phyloP scores from a whole-genome alignment of 2,329 filamentous ascomycete genomes.

The Fusarium armeniacum region DNA sequence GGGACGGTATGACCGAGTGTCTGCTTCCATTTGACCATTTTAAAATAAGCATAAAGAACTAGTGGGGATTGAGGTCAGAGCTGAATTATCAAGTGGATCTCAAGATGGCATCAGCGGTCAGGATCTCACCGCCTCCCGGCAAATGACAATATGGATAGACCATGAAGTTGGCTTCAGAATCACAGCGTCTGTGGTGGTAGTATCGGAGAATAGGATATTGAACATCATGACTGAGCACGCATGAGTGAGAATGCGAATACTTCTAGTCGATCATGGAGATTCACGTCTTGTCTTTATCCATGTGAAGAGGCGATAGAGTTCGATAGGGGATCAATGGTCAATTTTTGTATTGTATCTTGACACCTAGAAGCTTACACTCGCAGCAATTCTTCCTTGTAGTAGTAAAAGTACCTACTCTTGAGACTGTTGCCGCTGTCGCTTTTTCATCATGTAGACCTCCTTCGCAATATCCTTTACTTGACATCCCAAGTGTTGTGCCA shows the following conservation, averaged over 20 bases:
- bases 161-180: background rate
- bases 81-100: background rate
- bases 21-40: background rate
- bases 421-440: background rate
- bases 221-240: background rate
- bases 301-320: background rate
- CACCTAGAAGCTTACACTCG: background rate
- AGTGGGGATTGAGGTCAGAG: background rate
- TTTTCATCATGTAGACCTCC: background rate
- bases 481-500: background rate
- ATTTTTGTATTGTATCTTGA: background rate
- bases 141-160: background rate
- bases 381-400: background rate
- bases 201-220: background rate
- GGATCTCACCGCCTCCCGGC: background rate
- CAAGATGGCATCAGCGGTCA: background rate
- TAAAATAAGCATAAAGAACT: background rate
- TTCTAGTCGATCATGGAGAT: background rate
- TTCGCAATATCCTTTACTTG: slow-evolving; percentile 17
- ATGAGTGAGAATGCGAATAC: background rate
- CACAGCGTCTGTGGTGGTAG: background rate
- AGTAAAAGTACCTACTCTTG: rapidly evolving
- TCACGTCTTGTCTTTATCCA: background rate
- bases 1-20: background rate
- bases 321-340: background rate